Evolutionary conservation across 1,139 yeast genomes (phyloP).

Genomic region (Suhomyces choctaworum): DNA sequence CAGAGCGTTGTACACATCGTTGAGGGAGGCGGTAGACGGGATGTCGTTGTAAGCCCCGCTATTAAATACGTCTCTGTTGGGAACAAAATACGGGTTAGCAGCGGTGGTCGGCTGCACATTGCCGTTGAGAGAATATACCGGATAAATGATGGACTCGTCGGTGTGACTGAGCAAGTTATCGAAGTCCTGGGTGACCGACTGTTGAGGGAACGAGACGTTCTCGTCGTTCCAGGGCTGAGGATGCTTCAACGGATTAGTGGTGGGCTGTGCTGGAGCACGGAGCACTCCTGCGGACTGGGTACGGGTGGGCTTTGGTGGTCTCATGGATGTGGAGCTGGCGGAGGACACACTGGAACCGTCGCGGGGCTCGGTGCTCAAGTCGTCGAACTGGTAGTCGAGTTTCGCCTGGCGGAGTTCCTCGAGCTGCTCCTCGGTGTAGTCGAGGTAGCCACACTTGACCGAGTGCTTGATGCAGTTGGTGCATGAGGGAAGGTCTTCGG

Average conservation of each 20-base stretch:
- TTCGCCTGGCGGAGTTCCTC: slow-evolving; percentile 30
- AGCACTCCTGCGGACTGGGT: neutral
- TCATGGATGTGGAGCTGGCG: neutral
- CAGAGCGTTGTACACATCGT: neutral
- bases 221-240: neutral
- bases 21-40: neutral
- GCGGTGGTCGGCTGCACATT: slow-evolving; percentile 2
- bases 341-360: neutral
- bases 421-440: slow-evolving; percentile 36
- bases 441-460: slow-evolving; percentile 43
- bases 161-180: slow-evolving; percentile 24
- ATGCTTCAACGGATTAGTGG: no score
- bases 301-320: neutral
- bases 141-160: slow-evolving; percentile 37
- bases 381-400: slow-evolving; percentile 15
- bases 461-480: slow-evolving; percentile 44
- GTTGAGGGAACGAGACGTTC: slow-evolving; percentile 7
- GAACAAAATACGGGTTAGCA: slow-evolving; percentile 9
- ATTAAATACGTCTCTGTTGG: slow-evolving; percentile 12
- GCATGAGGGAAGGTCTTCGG: slow-evolving; percentile 45
- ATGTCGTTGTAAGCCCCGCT: slow-evolving; percentile 8
- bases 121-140: slow-evolving; percentile 34
- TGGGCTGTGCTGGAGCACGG: neutral
- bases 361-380: slow-evolving; percentile 7
- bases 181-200: slow-evolving; percentile 28